Base-by-base conservation (phyloP, 371 early-diverging fungal species). In the Chytridiales sp. region DNA sequence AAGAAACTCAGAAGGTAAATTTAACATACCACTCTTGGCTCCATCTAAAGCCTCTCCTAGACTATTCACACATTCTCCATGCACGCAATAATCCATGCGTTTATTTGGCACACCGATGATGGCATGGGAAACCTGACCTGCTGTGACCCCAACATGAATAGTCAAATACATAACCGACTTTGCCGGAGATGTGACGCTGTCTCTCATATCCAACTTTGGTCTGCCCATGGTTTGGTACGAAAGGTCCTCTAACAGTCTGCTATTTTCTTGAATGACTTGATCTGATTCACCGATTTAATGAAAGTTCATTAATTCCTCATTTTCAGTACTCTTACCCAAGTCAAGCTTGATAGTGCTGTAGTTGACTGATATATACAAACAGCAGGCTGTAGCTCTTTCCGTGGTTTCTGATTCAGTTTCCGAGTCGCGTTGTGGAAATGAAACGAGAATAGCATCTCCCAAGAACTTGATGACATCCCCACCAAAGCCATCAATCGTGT, bases 191-290 rank as follows among this genome's bases (percentile, higher is more conserved):
- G 50, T 34, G 9, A 17, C 24, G 11, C 32, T 13, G 17, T 27
- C 11, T 13, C 17, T 50, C 2, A 13, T 11, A 9, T n/a, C 59
- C 15, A 41, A 36, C 39, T 59, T 59, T 9, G 59, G 24, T 36
- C 50, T 59, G 13, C 59, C 59, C 36, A 49, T 59, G 47, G 50
- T 59, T 13, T n/a, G n/a, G n/a, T n/a, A n/a, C n/a, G n/a, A n/a
- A 59, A 21, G 26, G 50, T 50, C 32, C 59, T 59, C 41, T 13
- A 27, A 1, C 9, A 27, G 15, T 15, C n/a, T 2, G 8, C n/a
- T 26, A 34, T 31, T 17, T 30, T 49, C 31, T 21, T 15, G 34
- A 49, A 21, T 22, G 9, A 2, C 31, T 29, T 44, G 11, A 22
- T 11, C 21, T 44, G 13, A n/a, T 21, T 44, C 26, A 13, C n/a